Evolutionary conservation across 768 basidiomycete species (phyloP), one percentile per base, ranked within the genome.

Genomic region (Leccinum disarticulatum): DNA sequence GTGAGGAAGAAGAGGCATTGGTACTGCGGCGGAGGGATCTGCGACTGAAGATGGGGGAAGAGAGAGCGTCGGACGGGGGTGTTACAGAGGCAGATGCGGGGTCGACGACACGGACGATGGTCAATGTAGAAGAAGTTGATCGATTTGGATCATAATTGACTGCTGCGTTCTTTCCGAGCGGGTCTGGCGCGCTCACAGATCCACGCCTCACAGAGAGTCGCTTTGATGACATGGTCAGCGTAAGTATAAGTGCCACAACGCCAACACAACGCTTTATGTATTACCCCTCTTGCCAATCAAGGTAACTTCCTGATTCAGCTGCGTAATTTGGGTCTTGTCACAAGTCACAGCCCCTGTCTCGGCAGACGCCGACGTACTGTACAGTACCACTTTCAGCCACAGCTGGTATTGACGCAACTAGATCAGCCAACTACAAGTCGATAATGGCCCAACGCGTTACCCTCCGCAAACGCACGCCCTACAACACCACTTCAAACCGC

Each of bases 391-490:
- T 14, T 52, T 54, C 67, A 69, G 68, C 68, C 68, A 69, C 68
- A 66, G 22, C 30, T 15, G 0, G 11, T 1, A 27, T 5, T 14
- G 9, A 43, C 41, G 27, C n/a, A 17, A 11, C 14, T 22, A 27
- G 33, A 52, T 43, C 35, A 59, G 48, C 33, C 55, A 57, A 31
- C 46, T 8, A 22, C 30, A 50, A 58, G 28, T 61, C 61, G 56
- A 70, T 53, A 79, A 98, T 98, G 96, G 94, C 93, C 79, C 96
- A 98, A 87, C 94, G 97, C 75, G 95, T 99, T 72, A 97, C 95
- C 71, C 93, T 99, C 81, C 91, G 97, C 82, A 99, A 97, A 80
- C 93, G 97, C 76, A 88, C 89, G 68, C 87, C 94, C 22, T 97
- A 99, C 85, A 98, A 97, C 87, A 98, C 97, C 78, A 87, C 88